These are phyloP conservation scores for Apiospora rasikravindrae DNA, from an alignment of 2,329 filamentous ascomycete genomes.

Conservation along the genomic window DNA sequence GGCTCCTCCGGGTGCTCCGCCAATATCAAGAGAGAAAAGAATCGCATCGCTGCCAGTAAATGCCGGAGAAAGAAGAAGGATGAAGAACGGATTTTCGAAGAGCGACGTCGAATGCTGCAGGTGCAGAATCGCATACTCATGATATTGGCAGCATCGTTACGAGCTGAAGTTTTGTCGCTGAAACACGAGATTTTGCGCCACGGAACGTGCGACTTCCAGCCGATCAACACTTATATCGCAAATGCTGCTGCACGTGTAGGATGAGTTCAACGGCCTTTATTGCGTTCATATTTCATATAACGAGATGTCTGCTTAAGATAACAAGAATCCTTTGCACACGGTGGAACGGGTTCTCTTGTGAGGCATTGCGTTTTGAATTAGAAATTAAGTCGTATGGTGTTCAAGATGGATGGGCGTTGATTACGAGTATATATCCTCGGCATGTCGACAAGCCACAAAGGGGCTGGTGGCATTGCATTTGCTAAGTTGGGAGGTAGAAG, in stretches of 20 bases:
- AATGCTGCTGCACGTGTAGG: neutral
- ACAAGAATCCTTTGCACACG: neutral
- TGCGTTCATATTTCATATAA: neutral
- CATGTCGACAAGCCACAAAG: too few species aligned
- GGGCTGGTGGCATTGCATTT: neutral
- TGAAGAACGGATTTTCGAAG: neutral
- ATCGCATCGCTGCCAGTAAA: slow-evolving; percentile 19
- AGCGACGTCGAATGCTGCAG: slow-evolving; percentile 8
- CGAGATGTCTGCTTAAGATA: neutral
- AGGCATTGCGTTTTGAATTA: neutral
- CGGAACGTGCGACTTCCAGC: slow-evolving; percentile 17
- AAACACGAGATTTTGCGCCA: slow-evolving; percentile 18
- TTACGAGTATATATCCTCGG: too few species aligned
- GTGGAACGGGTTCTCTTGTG: neutral
- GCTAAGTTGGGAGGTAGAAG: neutral
- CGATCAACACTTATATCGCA: slow-evolving; percentile 18
- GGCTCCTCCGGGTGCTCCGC: neutral
- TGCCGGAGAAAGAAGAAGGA: slow-evolving; percentile 20
- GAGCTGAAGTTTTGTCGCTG: neutral
- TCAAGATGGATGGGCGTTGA: too few species aligned
- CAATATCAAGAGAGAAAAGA: slow-evolving; percentile 15
- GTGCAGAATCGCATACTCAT: slow-evolving; percentile 6
- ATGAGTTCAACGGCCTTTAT: neutral
- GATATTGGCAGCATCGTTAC: neutral
- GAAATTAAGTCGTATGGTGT: neutral